Evolutionary conservation across 2,329 filamentous ascomycete species (phyloP), one percentile per base, ranked within the genome.

Genomic region (Helicocarpus griseus): DNA sequence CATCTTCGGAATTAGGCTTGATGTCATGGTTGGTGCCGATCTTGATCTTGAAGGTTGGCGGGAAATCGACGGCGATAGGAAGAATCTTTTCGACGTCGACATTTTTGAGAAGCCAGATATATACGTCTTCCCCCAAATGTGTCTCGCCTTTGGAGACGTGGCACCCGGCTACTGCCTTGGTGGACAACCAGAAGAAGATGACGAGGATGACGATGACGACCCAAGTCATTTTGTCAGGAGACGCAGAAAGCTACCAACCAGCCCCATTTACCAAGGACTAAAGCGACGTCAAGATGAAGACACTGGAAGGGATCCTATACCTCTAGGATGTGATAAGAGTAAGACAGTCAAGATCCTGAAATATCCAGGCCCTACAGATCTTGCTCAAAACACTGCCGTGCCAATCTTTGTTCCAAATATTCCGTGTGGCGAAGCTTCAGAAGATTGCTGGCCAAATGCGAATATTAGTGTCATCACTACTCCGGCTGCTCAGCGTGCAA

Each of bases 21-120:
- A 52, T 43, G 33, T 39, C 19, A 43, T 21, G 21, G 43, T 52
- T 17, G 50, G 43, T 5, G 50, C 26, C 4, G 43, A 48, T 26
- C 50, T 52, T 9, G 43, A 40, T 5, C 38, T 52, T 21, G 50
- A 52, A 26, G 50, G 24, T 13, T 52, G 44, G 43, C 9, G 6
- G 28, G 50, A 52, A 36, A 19, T 52, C 19, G 44, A 52, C 26
- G 50, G 50, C 19, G 26, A 52, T 31, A 52, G 35, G 29, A 40
- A 52, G 19, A 40, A 13, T 19, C 44, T 52, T 14, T 52, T 48
- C 43, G 36, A 52, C n/a, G 50, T 48, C 7, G 28, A 36, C 36
- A 35, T 52, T 14, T 52, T 31, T 5, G 33, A 52, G 38, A 41
- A 48, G 21, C 44, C 44, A n/a, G 44, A 48, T 24, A 24, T 52